A percentile compares a stretch with the other conserved stretches of the same genome.
phyloP scores from a whole-genome alignment of 495 filamentous ascomycete species.

The Penicillium taxi region DNA sequence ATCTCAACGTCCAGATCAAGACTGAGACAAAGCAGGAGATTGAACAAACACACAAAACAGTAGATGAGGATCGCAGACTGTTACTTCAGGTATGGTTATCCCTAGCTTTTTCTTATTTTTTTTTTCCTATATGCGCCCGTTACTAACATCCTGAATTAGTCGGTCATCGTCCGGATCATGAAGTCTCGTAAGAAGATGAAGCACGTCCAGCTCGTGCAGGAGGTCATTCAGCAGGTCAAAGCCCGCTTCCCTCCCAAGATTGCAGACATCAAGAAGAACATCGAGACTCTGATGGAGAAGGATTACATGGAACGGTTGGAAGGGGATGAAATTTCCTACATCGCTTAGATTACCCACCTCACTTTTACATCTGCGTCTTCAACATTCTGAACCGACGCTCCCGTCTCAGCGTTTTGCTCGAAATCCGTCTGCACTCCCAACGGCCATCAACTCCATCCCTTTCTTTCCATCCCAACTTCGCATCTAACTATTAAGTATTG shows the following conservation, averaged over 20 bases:
- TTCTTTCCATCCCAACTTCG: too few species aligned
- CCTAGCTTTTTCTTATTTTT: conserved; percentile 1
- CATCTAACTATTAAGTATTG: too few species aligned
- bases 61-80: conserved; percentile 95
- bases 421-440: too few species aligned
- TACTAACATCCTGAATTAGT: conserved; percentile 48
- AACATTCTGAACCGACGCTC: too few species aligned
- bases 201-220: conserved; percentile 84
- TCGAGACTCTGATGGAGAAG: conserved; percentile 97
- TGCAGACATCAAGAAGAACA: conserved; percentile 96
- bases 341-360: conserved; percentile 47
- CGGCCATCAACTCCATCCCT: too few species aligned
- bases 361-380: too few species aligned
- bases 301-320: conserved; percentile 96
- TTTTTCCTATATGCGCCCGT: conserved; percentile 6
- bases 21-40: conserved; percentile 90
- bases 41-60: conserved; percentile 97
- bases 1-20: conserved; percentile 91
- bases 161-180: conserved; percentile 98
- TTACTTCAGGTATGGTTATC: conserved; percentile 80
- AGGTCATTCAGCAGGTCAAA: conserved; percentile 91
- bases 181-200: conserved; percentile 99
- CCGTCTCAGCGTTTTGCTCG: too few species aligned
- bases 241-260: conserved; percentile 91
- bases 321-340: conserved; percentile 87